These are phyloP conservation scores for Elsinoe perseae DNA, from an alignment of 2,329 filamentous ascomycete genomes.

Conservation along the genomic window DNA sequence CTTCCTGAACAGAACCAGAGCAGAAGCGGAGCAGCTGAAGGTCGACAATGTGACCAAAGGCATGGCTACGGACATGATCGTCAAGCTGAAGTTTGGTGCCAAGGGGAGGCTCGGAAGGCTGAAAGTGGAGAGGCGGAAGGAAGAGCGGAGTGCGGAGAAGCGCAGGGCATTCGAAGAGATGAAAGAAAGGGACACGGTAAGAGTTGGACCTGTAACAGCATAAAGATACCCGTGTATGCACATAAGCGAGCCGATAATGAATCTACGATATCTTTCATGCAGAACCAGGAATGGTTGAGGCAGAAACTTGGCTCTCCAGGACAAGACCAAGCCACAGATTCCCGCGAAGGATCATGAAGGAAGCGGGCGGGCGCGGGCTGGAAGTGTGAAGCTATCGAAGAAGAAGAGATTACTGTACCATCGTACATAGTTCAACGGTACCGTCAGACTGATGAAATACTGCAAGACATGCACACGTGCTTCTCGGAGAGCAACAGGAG, in stretches of 20 bases:
- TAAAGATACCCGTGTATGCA: background rate
- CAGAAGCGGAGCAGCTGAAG: slow-evolving; percentile 48
- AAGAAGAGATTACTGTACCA: background rate
- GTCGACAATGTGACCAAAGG: slow-evolving; percentile 63
- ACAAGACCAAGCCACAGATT: slow-evolving; percentile 8
- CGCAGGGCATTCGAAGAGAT: slow-evolving; percentile 34
- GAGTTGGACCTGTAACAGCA: slow-evolving; percentile 39
- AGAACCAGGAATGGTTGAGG: slow-evolving; percentile 1
- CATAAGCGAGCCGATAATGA: background rate
- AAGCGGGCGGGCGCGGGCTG: background rate
- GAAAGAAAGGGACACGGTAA: slow-evolving; percentile 36
- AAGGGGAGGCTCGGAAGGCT: slow-evolving; percentile 49
- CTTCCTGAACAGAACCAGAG: slow-evolving; percentile 60
- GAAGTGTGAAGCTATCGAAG: background rate
- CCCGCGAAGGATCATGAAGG: background rate
- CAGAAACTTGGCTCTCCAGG: background rate
- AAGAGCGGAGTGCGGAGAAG: slow-evolving; percentile 30
- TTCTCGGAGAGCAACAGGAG: background rate
- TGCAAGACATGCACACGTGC: background rate
- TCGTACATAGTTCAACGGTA: background rate
- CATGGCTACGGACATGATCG: slow-evolving; percentile 81
- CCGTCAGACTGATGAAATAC: slow-evolving; percentile 11
- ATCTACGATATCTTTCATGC: background rate
- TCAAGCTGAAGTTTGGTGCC: slow-evolving; percentile 79
- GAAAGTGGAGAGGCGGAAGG: slow-evolving; percentile 15